Evolutionary conservation across 1,139 yeast genomes (phyloP).

Genomic region (Meyerozyma athensensis): DNA sequence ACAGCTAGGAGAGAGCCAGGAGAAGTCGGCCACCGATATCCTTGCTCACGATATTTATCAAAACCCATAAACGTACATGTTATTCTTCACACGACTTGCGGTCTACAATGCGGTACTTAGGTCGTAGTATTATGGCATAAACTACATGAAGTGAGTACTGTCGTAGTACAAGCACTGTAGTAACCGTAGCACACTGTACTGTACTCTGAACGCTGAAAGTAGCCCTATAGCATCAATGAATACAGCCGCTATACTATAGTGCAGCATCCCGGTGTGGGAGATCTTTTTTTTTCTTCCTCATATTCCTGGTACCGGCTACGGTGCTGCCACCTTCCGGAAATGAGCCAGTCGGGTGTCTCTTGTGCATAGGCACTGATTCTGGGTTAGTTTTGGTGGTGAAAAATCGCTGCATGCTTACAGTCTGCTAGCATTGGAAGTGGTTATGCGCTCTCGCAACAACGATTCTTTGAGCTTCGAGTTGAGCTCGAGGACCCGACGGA

Average conservation of each 20-base stretch:
- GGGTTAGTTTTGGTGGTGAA: constrained; percentile 2
- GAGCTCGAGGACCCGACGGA: constrained; percentile 60
- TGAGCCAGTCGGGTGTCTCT: constrained; percentile 47
- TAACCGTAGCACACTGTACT: too few species aligned
- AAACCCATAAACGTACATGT: too few species aligned
- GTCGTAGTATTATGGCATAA: too few species aligned
- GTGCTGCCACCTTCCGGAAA: constrained; percentile 50
- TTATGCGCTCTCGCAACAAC: constrained; percentile 54
- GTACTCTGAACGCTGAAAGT: too few species aligned
- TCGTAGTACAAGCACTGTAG: too few species aligned
- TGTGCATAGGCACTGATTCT: constrained; percentile 41
- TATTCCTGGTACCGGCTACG: constrained; percentile 40
- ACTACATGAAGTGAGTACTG: too few species aligned
- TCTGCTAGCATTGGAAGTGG: constrained; percentile 64
- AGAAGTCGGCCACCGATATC: too few species aligned
- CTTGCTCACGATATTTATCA: too few species aligned
- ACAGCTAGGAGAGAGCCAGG: too few species aligned
- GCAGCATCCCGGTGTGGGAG: constrained; percentile 36
- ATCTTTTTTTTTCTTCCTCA: constrained; percentile 10
- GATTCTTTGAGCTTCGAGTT: constrained; percentile 52
- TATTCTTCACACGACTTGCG: too few species aligned
- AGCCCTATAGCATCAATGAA: neutral
- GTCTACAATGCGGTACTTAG: too few species aligned
- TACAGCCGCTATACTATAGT: constrained; percentile 27
- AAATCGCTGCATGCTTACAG: constrained; percentile 19